phyloP scores from a whole-genome alignment of 805 yeast species.

The Teunomyces cretensis region DNA sequence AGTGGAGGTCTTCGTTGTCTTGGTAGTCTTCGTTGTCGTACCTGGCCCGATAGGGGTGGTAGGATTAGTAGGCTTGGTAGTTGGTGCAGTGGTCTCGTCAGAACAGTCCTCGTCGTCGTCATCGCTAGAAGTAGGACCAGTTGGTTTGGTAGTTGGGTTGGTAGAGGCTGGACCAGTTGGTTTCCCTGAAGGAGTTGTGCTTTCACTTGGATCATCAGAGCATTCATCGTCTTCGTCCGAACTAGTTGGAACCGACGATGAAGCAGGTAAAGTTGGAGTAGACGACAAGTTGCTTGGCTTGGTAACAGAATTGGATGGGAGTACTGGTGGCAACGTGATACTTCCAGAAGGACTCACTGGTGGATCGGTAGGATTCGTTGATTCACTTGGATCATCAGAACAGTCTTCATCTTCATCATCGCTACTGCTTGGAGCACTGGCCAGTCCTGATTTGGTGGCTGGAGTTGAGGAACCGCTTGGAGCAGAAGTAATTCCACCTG shows the following conservation, averaged over 20 bases:
- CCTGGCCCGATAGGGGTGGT: not conserved
- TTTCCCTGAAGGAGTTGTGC: not conserved
- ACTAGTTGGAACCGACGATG: conserved; percentile 2
- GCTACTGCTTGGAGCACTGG: not conserved
- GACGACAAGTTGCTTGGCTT: too few relatives aligned
- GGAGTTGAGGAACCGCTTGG: conserved; percentile 1
- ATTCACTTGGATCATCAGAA: conserved; percentile 4
- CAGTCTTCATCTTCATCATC: not conserved
- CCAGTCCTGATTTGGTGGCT: not conserved
- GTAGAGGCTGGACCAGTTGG: not conserved
- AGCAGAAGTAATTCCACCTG: not conserved
- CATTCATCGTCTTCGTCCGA: conserved; percentile 8
- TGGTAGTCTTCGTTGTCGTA: not conserved
- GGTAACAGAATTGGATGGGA: not conserved
- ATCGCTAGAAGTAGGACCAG: conserved; percentile 4
- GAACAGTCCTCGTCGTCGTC: conserved; percentile 12
- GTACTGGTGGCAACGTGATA: not conserved
- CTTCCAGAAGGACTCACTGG: not conserved
- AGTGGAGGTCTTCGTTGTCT: not conserved
- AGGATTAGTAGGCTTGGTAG: conserved; percentile 4
- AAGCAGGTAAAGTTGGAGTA: not conserved
- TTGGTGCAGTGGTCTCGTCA: not conserved
- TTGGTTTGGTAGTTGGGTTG: not conserved
- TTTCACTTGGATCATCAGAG: not conserved
- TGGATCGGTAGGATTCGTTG: conserved; percentile 2